Base-by-base conservation (phyloP, 2,329 filamentous ascomycete species). In the Shiraia sp. region DNA sequence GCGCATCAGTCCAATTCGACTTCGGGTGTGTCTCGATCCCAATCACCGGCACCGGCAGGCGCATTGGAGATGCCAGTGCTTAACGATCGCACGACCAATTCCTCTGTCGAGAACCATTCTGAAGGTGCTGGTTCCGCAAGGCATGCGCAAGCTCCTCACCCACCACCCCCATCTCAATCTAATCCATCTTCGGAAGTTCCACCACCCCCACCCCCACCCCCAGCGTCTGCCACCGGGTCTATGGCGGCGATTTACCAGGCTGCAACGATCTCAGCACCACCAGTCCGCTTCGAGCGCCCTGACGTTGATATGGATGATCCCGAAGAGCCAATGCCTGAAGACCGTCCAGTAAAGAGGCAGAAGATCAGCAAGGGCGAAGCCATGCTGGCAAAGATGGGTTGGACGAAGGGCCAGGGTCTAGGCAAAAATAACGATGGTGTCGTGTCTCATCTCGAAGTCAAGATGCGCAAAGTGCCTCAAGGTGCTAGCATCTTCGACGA, bases 331-430 rank as follows among this genome's bases (percentile, higher is more conserved):
- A 40, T 33, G 9, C 40, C 39, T 31, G 52, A 60, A 6, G 75
- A 79, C 53, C 70, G 72, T 63, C 73, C 31, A 48, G 78, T 49
- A 25, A 73, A 69, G 30, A 50, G 59, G 2, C 45, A 49, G 8
- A 62, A 63, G 49, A 51, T 61, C n/a, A 62, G 53, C 51, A 62
- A 61, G 68, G 93, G 90, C 0, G 82, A 90, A 53, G 86, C 90
- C 24, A 80, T 97, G 41, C 90, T 99, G 83, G 81, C 83, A 47
- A 97, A 96, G 66, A 93, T 96, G 72, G 93, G 93, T 40, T 97
- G 91, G 88, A 86, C 84, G 25, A 86, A 91, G 61, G 93, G 93
- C 16, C 80, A 86, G 49, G 93, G 93, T 14, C 81, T 99, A 3
- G 93, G 93, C 53, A 90, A 89, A 12, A 81, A 85, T 49, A 83